phyloP scores from a whole-genome alignment of 257 asterid genomes.

The Solanum bukasovii region DNA sequence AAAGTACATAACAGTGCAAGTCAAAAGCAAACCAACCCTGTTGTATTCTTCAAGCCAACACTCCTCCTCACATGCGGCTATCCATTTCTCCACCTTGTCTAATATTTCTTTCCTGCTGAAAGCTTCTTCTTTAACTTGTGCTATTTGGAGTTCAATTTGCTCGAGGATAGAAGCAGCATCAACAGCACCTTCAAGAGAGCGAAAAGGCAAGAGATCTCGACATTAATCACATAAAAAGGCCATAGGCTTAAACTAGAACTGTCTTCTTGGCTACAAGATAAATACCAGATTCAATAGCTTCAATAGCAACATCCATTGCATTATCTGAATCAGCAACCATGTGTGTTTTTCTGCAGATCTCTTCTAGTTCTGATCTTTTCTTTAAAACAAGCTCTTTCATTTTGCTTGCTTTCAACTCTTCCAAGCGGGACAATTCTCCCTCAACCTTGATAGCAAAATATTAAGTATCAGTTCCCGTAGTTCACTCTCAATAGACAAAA shows the following conservation, averaged over 20 bases:
- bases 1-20: background rate
- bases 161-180: slow-evolving; percentile 82
- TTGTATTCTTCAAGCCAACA: slow-evolving; percentile 99
- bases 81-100: slow-evolving; percentile 97
- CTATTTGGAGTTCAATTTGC: slow-evolving; percentile 83
- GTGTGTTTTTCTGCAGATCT: slow-evolving; percentile 75
- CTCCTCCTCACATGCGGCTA: slow-evolving; percentile 90
- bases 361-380: slow-evolving; percentile 84
- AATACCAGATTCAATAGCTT: slow-evolving; percentile 89
- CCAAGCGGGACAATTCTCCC: slow-evolving; percentile 80
- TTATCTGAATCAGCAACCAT: slow-evolving; percentile 55
- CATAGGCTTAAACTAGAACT: background rate
- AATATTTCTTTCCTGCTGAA: slow-evolving; percentile 85
- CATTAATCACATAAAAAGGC: background rate
- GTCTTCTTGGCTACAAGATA: background rate
- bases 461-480: background rate
- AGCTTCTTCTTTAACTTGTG: slow-evolving; percentile 84
- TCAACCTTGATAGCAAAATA: slow-evolving; percentile 46
- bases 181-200: slow-evolving; percentile 48
- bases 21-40: slow-evolving; percentile 46
- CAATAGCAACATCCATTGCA: slow-evolving; percentile 47
- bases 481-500: background rate
- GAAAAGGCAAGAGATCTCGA: slow-evolving; percentile 6
- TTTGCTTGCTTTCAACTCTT: slow-evolving; percentile 80
- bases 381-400: slow-evolving; percentile 95